Evolutionary conservation across 345 rosid genomes (phyloP).

Genomic region (Diplotaxis tenuifolia): DNA sequence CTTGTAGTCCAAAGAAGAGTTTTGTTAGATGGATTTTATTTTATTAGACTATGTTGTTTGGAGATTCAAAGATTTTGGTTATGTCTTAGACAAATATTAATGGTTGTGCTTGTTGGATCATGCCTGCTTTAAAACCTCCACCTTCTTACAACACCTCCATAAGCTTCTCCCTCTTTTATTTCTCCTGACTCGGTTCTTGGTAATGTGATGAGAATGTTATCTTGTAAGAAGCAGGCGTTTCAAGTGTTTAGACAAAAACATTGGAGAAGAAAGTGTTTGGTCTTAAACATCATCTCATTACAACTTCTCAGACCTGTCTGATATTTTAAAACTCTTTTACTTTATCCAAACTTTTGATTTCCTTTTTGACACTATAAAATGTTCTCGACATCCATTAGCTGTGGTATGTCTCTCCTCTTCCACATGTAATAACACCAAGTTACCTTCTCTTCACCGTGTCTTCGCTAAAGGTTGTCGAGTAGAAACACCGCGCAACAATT

Average conservation of each 20-base stretch:
- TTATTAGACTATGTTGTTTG: constrained; percentile 24
- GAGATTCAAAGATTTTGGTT: not conserved
- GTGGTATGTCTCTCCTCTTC: constrained; percentile 24
- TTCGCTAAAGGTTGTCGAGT: constrained; percentile 46
- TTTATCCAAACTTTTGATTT: not conserved
- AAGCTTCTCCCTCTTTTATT: no score
- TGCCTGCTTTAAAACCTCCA: not conserved
- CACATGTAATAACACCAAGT: not conserved
- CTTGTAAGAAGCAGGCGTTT: constrained; percentile 5
- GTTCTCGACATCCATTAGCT: constrained; percentile 16
- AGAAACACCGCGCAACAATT: constrained; percentile 73
- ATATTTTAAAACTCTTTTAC: not conserved
- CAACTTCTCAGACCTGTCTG: not conserved
- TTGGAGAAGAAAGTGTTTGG: not conserved
- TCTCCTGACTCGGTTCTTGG: no score
- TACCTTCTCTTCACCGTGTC: constrained; percentile 31
- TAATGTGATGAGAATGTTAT: not conserved
- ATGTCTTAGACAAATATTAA: constrained; percentile 7
- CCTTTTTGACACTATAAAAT: constrained; percentile 24
- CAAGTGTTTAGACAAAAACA: constrained; percentile 18
- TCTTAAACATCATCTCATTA: constrained; percentile 3
- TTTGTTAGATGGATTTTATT: constrained; percentile 32
- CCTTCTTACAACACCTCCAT: no score
- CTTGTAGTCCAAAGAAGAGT: constrained; percentile 22
- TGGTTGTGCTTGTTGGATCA: constrained; percentile 22